phyloP scores from a whole-genome alignment of 352 stramenopile species.

The Pythium utonaiense region DNA sequence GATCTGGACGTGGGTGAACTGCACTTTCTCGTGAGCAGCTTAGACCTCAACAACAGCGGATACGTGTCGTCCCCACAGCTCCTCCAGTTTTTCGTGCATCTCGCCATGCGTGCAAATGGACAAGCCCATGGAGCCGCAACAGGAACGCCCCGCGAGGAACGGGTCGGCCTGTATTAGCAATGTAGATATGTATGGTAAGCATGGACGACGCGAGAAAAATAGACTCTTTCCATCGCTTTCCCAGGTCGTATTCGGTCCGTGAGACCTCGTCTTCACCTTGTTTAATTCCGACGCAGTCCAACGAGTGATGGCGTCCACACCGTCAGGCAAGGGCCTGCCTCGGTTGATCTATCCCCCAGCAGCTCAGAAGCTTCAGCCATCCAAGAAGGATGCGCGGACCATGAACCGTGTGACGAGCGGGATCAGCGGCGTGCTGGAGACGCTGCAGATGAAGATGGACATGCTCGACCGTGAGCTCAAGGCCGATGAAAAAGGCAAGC shows the following conservation, averaged over 20 bases:
- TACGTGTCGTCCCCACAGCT: conserved; percentile 64
- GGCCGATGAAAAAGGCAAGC: conserved; percentile 72
- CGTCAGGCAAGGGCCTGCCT: conserved; percentile 27
- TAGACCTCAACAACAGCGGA: conserved; percentile 48
- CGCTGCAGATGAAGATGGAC: conserved; percentile 53
- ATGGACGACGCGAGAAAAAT: not conserved
- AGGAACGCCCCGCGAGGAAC: not conserved
- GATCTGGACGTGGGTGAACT: conserved; percentile 65
- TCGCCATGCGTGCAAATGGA: conserved; percentile 23
- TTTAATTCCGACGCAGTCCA: too few relatives aligned
- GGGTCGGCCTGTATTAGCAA: conserved; percentile 12
- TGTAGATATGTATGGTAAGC: not conserved
- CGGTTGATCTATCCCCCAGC: conserved; percentile 49
- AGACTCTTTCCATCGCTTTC: not conserved
- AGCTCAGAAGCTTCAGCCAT: conserved; percentile 37
- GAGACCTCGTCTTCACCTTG: too few relatives aligned
- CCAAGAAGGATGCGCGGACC: conserved; percentile 49
- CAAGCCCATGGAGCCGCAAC: not conserved
- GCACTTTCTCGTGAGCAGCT: conserved; percentile 41
- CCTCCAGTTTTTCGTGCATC: conserved; percentile 51
- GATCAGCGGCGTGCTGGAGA: conserved; percentile 60
- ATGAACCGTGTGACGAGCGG: conserved; percentile 78
- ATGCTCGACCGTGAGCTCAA: conserved; percentile 66
- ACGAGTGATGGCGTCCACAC: conserved; percentile 8
- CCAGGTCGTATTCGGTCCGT: too few relatives aligned